Evolutionary conservation across 345 rosid genomes (phyloP), one percentile per base, ranked within the genome.

Genomic region (Turnera subulata): DNA sequence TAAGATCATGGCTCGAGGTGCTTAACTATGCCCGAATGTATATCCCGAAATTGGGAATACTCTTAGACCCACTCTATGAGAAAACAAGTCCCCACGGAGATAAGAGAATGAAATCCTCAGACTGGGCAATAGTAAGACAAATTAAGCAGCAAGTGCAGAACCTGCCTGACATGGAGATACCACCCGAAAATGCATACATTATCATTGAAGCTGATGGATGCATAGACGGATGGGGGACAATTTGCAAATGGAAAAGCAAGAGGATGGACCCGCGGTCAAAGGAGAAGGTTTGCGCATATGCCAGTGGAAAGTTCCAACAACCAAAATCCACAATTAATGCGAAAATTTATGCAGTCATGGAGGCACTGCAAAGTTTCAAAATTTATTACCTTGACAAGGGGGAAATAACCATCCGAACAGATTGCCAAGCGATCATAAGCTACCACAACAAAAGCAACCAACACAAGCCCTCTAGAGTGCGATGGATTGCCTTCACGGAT

Each of bases 151-250:
- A 13, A 5, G 24, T 51, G 0, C 38, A 32, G 0, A 16, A 26
- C 0, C 15, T 51, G 0, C 55, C 39, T 0, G 39, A 26, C 0
- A 0, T 51, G 32, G 53, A 49, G 11, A 1, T 49, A 4, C 32
- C 53, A 5, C 53, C 53, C 0, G 5, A 2, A 21, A 0, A 1
- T 0, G 26, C 32, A 0, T 21, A 21, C n/a, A 49, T 49, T 0
- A 12, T 49, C 0, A 22, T 49, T 2, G 53, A 22, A 49, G 12
- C 33, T 2, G 17, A 49, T 22, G 53, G 32, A 0, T 49, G 53
- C n/a, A 49, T 49, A 29, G 53, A 49, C 5, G 53, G 53, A 22
- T 49, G 53, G 53, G 53, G 53, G 0, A 29, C 26, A 21, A 6
- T 49, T 2, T 22, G 32, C 6, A 49, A 49, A 22, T 25, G 33